Evolutionary conservation across 495 filamentous ascomycete species (phyloP), one percentile per base, ranked within the genome.

Genomic region (Trichoderma virens): DNA sequence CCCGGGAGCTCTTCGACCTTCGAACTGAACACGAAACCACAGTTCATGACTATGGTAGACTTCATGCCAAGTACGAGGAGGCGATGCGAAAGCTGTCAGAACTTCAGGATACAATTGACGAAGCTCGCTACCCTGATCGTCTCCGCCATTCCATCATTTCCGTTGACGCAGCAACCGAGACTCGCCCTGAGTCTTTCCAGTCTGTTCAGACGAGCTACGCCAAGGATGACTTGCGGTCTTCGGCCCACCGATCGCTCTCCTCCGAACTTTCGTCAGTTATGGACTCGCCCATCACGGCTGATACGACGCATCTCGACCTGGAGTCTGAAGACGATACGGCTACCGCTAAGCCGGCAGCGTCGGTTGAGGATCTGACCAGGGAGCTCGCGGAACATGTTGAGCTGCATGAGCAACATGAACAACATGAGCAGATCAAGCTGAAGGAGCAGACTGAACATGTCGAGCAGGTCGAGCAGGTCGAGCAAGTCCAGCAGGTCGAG

Each of bases 261-360:
- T 93, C 92, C 85, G 93, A 97, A 76, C 86, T 96, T 75, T 97
- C 91, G 78, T 97, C 88, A 80, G 91, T 82, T 85, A 90, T 88
- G 86, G 91, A 88, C 73, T 92, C 90, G 72, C 86, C 85, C 68
- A 81, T 82, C 72, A 86, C 86, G 69, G 78, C 79, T 70, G 82
- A 87, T 69, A 79, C 80, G 30, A 86, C 86, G 69, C 31, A 62
- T 27, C 14, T 35, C 8, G 61, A 62, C 23, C 34, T 45, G 5
- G 61, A 41, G 7, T 41, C 61, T 6, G 82, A 87, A 74, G 76
- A 78, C 62, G 84, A 83, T 67, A 76, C 76, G 38, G 74, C 71
- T 65, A 72, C 64, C 67, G 73, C 72, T 31, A 79, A 74, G 62
- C 67, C 75, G 54, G 67, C 65, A 6, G 64, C 65, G 47, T 62